Percentiles rank a stretch among this genome's conserved stretches.
These are phyloP conservation scores for Trichoderma sp. DNA, from an alignment of 2,329 filamentous ascomycete genomes.

Conservation along the genomic window DNA sequence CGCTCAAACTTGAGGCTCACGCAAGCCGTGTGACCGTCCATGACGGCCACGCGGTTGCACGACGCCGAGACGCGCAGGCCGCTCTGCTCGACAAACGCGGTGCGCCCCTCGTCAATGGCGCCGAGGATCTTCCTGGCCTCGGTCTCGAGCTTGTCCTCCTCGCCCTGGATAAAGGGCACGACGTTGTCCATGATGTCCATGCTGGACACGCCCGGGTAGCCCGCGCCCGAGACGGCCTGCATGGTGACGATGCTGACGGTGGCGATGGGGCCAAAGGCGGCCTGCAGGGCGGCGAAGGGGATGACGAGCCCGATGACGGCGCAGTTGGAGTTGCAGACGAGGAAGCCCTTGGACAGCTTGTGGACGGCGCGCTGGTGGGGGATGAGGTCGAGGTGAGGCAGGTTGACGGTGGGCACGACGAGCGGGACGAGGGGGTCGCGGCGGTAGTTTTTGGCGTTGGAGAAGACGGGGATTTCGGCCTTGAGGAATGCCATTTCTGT, in stretches of 20 bases:
- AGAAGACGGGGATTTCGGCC: conserved; percentile 88
- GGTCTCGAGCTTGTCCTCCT: conserved; percentile 94
- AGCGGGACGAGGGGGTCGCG: conserved; percentile 87
- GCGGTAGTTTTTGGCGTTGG: conserved; percentile 97
- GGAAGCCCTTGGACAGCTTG: conserved; percentile 77
- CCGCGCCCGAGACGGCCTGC: conserved; percentile 91
- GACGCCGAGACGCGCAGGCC: conserved; percentile 78
- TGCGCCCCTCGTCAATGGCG: conserved; percentile 66
- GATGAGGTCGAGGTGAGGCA: conserved; percentile 87
- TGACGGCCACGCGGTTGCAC: conserved; percentile 91
- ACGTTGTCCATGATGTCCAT: conserved; percentile 98
- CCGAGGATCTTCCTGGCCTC: conserved; percentile 96
- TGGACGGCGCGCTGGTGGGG: conserved; percentile 80
- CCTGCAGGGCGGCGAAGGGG: conserved; percentile 86
- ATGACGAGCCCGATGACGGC: conserved; percentile 96
- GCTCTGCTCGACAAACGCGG: conserved; percentile 74
- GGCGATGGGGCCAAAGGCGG: conserved; percentile 81
- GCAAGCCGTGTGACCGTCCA: conserved; percentile 95
- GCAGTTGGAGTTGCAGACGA: conserved; percentile 98
- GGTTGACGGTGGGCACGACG: conserved; percentile 85
- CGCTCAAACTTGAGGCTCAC: conserved; percentile 82
- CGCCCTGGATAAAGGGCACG: conserved; percentile 87
- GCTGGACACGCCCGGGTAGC: conserved; percentile 83
- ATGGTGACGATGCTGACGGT: conserved; percentile 80
- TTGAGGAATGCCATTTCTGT: conserved; percentile 87